Base-by-base conservation (phyloP, 2,329 filamentous ascomycete genomes). In the Pseudophaeomoniella oleicola region DNA sequence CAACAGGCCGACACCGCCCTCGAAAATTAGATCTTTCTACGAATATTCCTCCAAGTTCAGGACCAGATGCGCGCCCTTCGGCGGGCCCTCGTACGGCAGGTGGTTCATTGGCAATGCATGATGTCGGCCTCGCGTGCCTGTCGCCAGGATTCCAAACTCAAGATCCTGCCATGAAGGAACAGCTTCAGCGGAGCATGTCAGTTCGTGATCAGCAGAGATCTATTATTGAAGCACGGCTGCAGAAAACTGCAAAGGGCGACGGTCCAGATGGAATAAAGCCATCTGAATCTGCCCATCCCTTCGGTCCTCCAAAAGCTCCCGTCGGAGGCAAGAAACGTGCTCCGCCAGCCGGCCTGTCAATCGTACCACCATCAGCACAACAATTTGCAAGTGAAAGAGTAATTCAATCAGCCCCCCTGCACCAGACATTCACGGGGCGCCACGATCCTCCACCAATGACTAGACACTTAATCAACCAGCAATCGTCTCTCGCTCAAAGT, bases 131-230 rank as follows among this genome's bases (percentile, higher is more conserved):
- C 39, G 88, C 88, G 30, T 98, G 90, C 52, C 67, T 98, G 38
- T 96, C 90, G 2, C 90, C 90, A 0, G 90, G 90, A 37, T 96
- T 98, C 52, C 78, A 92, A 46, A 96, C 90, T 12, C 83, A 96
- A 50, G 86, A 98, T 58, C 88, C 90, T n/a, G 73, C 81, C 14
- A 92, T 94, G 85, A 80, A 90, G 53, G 85, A 94, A 59, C 87
- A 96, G 58, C 66, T 98, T 37, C 86, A 96, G 60, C 77, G 88
- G 47, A 96, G 90, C 59, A 75, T 94, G 59, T 86, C 82, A 32
- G 87, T 98, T 18, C 72, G 87, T 44, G 88, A 98, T 47, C 85
- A 94, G 55, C 90, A 98, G 59, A 73, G 88, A 46, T 82, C 85
- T 46, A 88, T 98, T 47, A 98, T 98, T 48, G 90, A 96, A 60